Conservation (phyloP, 2,329 filamentous ascomycete species). For the Fusarium palustre region DNA sequence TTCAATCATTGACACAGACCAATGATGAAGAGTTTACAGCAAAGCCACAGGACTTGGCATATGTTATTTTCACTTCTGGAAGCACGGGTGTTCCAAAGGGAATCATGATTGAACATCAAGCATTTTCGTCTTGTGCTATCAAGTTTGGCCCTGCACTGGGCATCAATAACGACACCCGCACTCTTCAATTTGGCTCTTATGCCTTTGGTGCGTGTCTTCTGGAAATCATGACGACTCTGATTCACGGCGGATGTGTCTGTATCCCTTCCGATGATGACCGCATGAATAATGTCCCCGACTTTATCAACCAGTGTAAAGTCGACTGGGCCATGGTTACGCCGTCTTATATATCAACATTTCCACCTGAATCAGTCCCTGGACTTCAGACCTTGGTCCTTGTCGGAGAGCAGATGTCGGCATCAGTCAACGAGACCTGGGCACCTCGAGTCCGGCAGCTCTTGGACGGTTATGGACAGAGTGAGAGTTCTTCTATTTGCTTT, state of each 20-base stretch:
- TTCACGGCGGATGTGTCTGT: slow-evolving; percentile 33
- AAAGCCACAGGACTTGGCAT: too few relatives aligned
- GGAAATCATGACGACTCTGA: too few relatives aligned
- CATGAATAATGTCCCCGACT: slow-evolving; percentile 35
- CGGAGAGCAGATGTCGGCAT: slow-evolving; percentile 6
- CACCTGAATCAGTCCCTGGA: not conserved
- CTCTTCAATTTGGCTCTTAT: too few relatives aligned
- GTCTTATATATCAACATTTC: slow-evolving; percentile 13
- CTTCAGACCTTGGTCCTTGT: slow-evolving; percentile 9
- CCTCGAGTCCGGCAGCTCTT: slow-evolving; percentile 48
- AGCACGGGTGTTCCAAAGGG: too few relatives aligned
- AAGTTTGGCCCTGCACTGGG: too few relatives aligned
- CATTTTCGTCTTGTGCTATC: too few relatives aligned
- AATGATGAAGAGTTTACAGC: too few relatives aligned
- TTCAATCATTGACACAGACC: too few relatives aligned
- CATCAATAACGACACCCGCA: too few relatives aligned
- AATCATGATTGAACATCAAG: too few relatives aligned
- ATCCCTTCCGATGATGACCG: slow-evolving; percentile 40
- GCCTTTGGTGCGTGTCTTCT: too few relatives aligned
- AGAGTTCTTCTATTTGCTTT: slow-evolving; percentile 21
- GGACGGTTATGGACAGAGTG: slow-evolving; percentile 55
- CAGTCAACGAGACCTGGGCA: not conserved
- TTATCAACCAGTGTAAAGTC: slow-evolving; percentile 13
- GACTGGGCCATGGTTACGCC: slow-evolving; percentile 37
- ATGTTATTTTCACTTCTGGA: too few relatives aligned